These are phyloP conservation scores for Brassica carinata DNA, from an alignment of 345 rosid species.

Conservation along the genomic window DNA sequence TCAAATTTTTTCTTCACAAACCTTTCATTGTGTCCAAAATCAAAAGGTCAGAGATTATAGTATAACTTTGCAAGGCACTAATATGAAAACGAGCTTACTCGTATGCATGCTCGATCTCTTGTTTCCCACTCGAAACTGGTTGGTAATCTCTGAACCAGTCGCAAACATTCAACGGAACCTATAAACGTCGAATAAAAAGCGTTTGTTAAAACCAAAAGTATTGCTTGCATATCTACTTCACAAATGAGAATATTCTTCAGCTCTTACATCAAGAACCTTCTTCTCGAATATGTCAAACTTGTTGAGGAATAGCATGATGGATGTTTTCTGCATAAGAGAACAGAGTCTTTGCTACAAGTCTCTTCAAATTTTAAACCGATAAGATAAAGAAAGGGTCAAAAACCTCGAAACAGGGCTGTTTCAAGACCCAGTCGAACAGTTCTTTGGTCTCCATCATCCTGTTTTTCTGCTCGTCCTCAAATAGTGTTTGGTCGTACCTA, in stretches of 20 bases:
- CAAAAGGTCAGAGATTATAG: background rate
- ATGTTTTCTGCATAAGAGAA: constrained; percentile 77
- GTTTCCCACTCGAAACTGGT: constrained; percentile 84
- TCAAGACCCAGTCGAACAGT: constrained; percentile 94
- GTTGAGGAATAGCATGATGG: constrained; percentile 95
- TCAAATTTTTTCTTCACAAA: constrained; percentile 96
- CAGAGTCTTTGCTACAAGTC: background rate
- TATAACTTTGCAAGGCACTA: background rate
- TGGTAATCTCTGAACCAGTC: constrained; percentile 98
- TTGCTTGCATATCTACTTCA: background rate
- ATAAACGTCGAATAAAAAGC: background rate
- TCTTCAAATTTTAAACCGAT: background rate
- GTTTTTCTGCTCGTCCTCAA: constrained; percentile 88
- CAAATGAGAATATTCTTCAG: background rate
- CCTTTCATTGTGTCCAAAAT: constrained; percentile 41
- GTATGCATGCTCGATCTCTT: constrained; percentile 93
- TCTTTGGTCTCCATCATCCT: constrained; percentile 95
- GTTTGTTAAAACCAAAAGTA: background rate
- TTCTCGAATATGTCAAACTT: constrained; percentile 97
- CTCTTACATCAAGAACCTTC: constrained; percentile 82
- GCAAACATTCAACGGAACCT: constrained; percentile 89
- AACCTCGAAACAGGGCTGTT: constrained; percentile 99
- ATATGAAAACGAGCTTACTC: constrained; percentile 58
- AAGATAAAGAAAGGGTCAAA: background rate
- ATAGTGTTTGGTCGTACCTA: constrained; percentile 94